These are phyloP conservation scores for Oropetium thomaeum DNA, from an alignment of 176 grass and related monocot species.

Conservation along the genomic window DNA sequence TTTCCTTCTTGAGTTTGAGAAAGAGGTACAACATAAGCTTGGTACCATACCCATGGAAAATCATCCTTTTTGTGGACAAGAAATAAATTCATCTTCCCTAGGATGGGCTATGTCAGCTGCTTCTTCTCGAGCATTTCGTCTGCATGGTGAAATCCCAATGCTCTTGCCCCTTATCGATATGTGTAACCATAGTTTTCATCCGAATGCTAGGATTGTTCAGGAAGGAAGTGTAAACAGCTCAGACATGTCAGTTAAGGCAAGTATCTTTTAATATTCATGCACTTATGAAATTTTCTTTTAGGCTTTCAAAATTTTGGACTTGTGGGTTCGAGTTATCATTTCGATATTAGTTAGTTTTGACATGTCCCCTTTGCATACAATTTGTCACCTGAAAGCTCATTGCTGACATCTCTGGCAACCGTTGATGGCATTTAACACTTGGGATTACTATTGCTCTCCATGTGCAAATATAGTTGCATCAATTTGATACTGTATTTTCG, in stretches of 20 bases:
- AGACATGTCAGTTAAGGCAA: constrained; percentile 85
- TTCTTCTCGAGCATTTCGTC: constrained; percentile 84
- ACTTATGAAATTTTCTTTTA: neutral
- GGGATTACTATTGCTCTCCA: neutral
- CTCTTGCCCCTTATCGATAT: constrained; percentile 95
- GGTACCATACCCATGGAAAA: constrained; percentile 19
- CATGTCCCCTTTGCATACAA: neutral
- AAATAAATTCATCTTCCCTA: constrained; percentile 77
- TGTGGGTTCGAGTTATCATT: neutral
- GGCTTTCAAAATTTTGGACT: neutral
- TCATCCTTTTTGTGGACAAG: constrained; percentile 87
- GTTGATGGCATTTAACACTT: neutral
- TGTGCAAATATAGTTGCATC: neutral
- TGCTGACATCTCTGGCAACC: neutral
- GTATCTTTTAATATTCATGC: constrained; percentile 9
- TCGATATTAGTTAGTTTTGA: neutral
- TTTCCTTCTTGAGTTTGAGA: constrained; percentile 88
- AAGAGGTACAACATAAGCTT: constrained; percentile 48
- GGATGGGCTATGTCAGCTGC: constrained; percentile 95
- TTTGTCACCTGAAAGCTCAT: neutral
- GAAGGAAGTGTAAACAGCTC: constrained; percentile 62
- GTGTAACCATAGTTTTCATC: constrained; percentile 93
- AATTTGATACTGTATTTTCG: neutral
- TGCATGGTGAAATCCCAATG: constrained; percentile 89
- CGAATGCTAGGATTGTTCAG: constrained; percentile 85